A percentile compares a stretch with the other conserved stretches of the same genome.
Evolutionary conservation across 352 stramenopile genomes (phyloP).

Genomic region (Phytopythium ostracodes): DNA sequence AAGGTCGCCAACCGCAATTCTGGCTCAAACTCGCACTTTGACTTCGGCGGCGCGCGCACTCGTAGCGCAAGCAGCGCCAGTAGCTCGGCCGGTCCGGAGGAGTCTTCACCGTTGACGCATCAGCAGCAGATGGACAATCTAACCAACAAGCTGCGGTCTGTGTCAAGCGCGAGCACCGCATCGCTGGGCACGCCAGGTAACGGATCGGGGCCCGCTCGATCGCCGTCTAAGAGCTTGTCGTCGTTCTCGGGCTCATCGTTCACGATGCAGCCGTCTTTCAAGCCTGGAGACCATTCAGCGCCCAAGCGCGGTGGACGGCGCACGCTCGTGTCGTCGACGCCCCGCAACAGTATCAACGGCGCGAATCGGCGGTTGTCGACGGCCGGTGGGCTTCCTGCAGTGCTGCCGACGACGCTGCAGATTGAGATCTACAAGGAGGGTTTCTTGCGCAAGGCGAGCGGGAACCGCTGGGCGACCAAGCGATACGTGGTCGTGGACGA

Average conservation of each 20-base stretch:
- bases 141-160: slow-evolving; percentile 54
- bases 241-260: slow-evolving; percentile 30
- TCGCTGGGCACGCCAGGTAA: slow-evolving; percentile 26
- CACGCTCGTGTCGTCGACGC: slow-evolving; percentile 61
- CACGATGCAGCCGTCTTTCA: slow-evolving; percentile 51
- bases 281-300: slow-evolving; percentile 42
- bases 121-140: slow-evolving; percentile 16
- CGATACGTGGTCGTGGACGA: slow-evolving; percentile 88
- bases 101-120: slow-evolving; percentile 6
- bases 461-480: slow-evolving; percentile 79
- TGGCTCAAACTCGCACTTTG: slow-evolving; percentile 38
- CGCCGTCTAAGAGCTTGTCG: slow-evolving; percentile 48
- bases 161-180: slow-evolving; percentile 40
- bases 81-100: slow-evolving; percentile 35
- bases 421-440: slow-evolving; percentile 81
- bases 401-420: slow-evolving; percentile 65
- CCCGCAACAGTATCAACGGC: slow-evolving; percentile 19
- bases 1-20: slow-evolving; percentile 86
- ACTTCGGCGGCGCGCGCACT: slow-evolving; percentile 44
- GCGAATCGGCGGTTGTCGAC: slow-evolving; percentile 44
- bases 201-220: slow-evolving; percentile 23
- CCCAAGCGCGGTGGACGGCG: slow-evolving; percentile 51
- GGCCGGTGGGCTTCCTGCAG: slow-evolving; percentile 33
- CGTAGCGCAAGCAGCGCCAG: slow-evolving; percentile 66
- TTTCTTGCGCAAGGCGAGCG: slow-evolving; percentile 79